Base-by-base conservation (phyloP, 495 filamentous ascomycete genomes). In the Talaromyces proteolyticus region DNA sequence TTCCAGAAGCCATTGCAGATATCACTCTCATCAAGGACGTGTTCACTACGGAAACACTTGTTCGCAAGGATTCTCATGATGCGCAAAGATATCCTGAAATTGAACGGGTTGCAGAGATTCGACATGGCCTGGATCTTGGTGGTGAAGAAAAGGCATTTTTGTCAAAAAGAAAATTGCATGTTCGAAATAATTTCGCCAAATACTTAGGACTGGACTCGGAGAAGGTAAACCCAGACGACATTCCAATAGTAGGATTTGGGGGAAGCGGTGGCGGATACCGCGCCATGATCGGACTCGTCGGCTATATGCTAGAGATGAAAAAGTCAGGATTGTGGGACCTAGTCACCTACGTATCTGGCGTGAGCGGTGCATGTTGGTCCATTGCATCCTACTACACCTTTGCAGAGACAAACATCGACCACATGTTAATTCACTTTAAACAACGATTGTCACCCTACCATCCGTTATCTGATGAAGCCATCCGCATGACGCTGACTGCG, bases 321-420 rank as follows among this genome's bases (percentile, higher is more conserved):
- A 49, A 19, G 37, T 20, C 36, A 2, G 47, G 47, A 12, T 21
- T 49, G 0, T 49, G 47, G 47, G 47, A 96, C 60, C 95, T 90
- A 62, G 78, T 86, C 0, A 98, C 91, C 0, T 98, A 98, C 58
- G 91, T 89, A 1, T 88, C 93, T 25, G 47, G 47, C 18, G 47
- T 49, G 4, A 49, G 47, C 37, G 47, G 47, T 16, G 22, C 34
- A n/a, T 49, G 47, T 4, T 49, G 47, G 47, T 49, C 47, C 14
- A 49, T 49, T 41, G 29, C 47, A 12, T 29, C 47, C 24, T 49
- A 49, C 20, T 49, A 49, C 47, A 49, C 47, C 12, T 49, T 49
- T 40, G 34, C 47, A 12, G 47, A 49, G 16, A 21, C 37, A 14
- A 40, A 17, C 3, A 41, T 41, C 8, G 47, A 49, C 16, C 47